Evolutionary conservation across 139 green algal genomes (phyloP).

Genomic region (Volvox reticuliferus): DNA sequence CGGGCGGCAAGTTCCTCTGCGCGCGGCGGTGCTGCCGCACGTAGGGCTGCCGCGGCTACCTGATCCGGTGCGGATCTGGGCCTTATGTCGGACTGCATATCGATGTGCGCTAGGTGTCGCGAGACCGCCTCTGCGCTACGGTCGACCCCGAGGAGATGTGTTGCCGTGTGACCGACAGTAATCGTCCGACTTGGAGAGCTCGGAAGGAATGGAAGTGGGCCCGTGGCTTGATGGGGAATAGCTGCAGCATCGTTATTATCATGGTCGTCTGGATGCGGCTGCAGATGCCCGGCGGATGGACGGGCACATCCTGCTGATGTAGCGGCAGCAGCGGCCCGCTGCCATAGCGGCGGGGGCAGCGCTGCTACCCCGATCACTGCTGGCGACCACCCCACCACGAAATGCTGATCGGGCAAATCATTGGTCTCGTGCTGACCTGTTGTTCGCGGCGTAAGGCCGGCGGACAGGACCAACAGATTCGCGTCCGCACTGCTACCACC

Average conservation of each 20-base stretch:
- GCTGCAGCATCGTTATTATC: too few species aligned
- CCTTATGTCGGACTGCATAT: constrained; percentile 28
- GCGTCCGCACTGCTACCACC: not conserved
- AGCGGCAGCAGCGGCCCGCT: not conserved
- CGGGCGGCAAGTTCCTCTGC: not conserved
- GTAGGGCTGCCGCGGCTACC: constrained; percentile 26
- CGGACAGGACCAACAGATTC: not conserved
- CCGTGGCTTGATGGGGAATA: too few species aligned
- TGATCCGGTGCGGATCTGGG: not conserved
- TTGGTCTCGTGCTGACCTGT: constrained; percentile 31
- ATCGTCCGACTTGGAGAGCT: not conserved
- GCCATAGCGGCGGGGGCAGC: not conserved
- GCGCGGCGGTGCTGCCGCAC: not conserved
- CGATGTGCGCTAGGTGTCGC: not conserved
- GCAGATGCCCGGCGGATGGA: not conserved
- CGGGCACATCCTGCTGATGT: not conserved
- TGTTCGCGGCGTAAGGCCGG: not conserved
- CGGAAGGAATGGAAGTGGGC: not conserved
- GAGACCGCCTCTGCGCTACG: not conserved
- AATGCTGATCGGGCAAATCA: constrained; percentile 34
- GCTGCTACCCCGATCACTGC: not conserved
- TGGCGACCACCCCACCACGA: not conserved
- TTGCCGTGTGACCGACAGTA: not conserved
- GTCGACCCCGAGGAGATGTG: not conserved
- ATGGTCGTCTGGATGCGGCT: too few species aligned